Evolutionary conservation across 352 stramenopile species (phyloP).

Genomic region (Pythium periplocum): DNA sequence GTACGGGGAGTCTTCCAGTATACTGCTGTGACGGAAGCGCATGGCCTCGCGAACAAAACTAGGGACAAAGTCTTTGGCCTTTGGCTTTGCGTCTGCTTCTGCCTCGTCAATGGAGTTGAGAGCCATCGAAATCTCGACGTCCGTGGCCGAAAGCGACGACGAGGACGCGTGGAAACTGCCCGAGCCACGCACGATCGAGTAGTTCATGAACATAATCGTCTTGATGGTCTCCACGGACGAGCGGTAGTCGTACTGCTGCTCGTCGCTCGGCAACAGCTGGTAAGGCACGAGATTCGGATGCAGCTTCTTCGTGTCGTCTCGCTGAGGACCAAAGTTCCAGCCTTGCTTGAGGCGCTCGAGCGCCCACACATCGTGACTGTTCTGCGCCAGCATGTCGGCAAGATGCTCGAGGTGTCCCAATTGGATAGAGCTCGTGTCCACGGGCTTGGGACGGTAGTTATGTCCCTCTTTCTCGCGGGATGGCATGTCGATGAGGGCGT

Average conservation of each 20-base stretch:
- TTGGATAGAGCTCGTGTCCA: slow-evolving; percentile 70
- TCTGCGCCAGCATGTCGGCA: slow-evolving; percentile 72
- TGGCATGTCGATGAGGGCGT: slow-evolving; percentile 85
- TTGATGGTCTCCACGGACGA: slow-evolving; percentile 86
- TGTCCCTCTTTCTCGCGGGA: slow-evolving; percentile 85
- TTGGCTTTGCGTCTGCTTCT: slow-evolving; percentile 19
- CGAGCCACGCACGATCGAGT: slow-evolving; percentile 52
- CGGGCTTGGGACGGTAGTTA: slow-evolving; percentile 82
- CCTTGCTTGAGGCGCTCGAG: slow-evolving; percentile 81
- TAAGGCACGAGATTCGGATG: slow-evolving; percentile 86
- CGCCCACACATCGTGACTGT: slow-evolving; percentile 85
- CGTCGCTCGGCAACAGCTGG: slow-evolving; percentile 67
- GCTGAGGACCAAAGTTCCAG: slow-evolving; percentile 67
- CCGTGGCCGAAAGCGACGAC: no score
- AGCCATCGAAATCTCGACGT: no score
- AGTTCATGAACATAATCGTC: slow-evolving; percentile 87
- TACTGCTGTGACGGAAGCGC: slow-evolving; percentile 68
- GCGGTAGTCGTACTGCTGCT: slow-evolving; percentile 81
- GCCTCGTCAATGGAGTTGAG: slow-evolving; percentile 16
- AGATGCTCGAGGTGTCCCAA: slow-evolving; percentile 66
- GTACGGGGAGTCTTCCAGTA: slow-evolving; percentile 76
- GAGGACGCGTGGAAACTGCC: slow-evolving; percentile 52
- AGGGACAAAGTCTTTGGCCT: slow-evolving; percentile 39
- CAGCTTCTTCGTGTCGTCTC: slow-evolving; percentile 66
- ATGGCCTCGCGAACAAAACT: slow-evolving; percentile 63